These are phyloP conservation scores for Cnidoscolus chayamansa DNA, from an alignment of 441 rosid species.

Conservation along the genomic window DNA sequence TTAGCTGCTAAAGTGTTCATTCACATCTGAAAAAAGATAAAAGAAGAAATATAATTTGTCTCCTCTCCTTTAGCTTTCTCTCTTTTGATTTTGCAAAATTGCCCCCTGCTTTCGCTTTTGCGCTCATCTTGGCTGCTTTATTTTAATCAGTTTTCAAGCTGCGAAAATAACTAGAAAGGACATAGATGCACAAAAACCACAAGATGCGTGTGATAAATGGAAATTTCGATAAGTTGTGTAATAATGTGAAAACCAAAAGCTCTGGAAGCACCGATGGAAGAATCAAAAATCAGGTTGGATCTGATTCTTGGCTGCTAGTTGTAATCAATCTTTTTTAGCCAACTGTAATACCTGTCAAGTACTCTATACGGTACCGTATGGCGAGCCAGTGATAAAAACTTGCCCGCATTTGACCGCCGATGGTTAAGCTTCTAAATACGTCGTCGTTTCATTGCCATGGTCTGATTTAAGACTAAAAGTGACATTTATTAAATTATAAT, in stretches of 20 bases:
- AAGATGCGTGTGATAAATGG: background rate
- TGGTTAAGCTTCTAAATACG: background rate
- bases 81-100: background rate
- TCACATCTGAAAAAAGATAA: background rate
- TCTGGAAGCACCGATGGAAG: background rate
- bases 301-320: slow-evolving; percentile 11
- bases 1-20: background rate
- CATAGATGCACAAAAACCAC: background rate
- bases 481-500: no score
- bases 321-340: background rate
- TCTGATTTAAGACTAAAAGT: no score
- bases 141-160: background rate
- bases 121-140: no score
- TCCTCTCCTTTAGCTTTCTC: slow-evolving; percentile 8
- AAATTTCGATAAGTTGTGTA: background rate
- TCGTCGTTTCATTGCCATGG: no score
- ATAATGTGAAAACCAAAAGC: background rate
- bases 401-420: background rate
- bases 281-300: background rate
- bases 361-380: background rate
- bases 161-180: background rate
- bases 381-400: background rate
- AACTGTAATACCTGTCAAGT: slow-evolving; percentile 13
- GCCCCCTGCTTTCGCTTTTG: background rate
- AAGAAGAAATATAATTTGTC: background rate